Conservation (phyloP, 768 basidiomycete species). For the Sutorius australiensis region DNA sequence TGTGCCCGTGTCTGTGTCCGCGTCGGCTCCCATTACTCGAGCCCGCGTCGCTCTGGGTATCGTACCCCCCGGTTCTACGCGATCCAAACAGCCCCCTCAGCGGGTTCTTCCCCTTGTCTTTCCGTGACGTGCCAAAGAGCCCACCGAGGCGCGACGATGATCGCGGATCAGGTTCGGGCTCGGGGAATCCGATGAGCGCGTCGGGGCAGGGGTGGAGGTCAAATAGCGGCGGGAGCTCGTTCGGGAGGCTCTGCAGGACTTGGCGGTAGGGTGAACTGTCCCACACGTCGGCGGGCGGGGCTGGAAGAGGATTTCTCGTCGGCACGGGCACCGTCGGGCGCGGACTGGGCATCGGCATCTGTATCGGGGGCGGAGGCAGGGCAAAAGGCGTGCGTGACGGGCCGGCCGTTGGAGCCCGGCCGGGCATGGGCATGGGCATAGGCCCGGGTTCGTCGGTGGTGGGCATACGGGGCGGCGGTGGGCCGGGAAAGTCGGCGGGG, state of each 20-base stretch:
- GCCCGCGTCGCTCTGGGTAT: conserved; percentile 13
- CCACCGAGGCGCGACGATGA: conserved; percentile 19
- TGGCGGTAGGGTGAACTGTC: conserved; percentile 53
- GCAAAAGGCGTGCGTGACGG: conserved; percentile 12
- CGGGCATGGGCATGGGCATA: too few species aligned
- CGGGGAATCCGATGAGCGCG: conserved; percentile 2
- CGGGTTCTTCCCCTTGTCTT: conserved; percentile 35
- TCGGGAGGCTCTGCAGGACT: conserved; percentile 48
- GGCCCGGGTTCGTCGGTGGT: background rate
- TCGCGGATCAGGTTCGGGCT: conserved; percentile 17
- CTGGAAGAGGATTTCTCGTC: conserved; percentile 56
- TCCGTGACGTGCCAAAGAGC: conserved; percentile 26
- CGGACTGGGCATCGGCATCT: conserved; percentile 3
- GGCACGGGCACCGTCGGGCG: background rate
- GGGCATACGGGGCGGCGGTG: background rate
- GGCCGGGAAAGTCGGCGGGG: conserved; percentile 6
- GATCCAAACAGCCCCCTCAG: conserved; percentile 46
- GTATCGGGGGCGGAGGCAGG: background rate
- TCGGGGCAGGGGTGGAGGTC: conserved; percentile 7
- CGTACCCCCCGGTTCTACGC: conserved; percentile 31
- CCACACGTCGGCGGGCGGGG: conserved; percentile 59
- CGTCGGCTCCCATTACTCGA: conserved; percentile 14
- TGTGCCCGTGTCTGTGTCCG: conserved; percentile 11
- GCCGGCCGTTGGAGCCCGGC: conserved; percentile 2
- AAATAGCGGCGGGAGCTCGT: conserved; percentile 31